Evolutionary conservation across 129 eudicot genomes (phyloP).

Genomic region (Pulicaria dysenterica): DNA sequence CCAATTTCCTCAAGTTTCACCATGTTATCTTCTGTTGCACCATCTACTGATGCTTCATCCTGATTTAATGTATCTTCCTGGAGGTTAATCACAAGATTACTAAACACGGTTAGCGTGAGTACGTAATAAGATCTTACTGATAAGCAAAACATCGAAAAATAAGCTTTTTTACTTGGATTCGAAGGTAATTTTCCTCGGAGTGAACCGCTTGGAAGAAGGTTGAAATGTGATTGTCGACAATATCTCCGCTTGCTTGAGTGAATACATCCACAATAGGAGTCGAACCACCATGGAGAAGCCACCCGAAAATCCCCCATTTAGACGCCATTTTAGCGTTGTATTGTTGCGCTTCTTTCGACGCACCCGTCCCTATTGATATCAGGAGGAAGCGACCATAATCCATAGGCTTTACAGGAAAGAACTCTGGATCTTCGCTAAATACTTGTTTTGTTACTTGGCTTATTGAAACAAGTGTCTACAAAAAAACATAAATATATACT

Average conservation of each 20-base stretch:
- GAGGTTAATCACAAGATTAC: neutral
- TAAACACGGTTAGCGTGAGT: neutral
- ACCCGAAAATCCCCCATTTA: constrained; percentile 57
- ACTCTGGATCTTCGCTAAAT: constrained; percentile 30
- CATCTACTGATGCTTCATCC: constrained; percentile 33
- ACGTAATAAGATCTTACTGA: too few relatives aligned
- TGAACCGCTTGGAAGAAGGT: constrained; percentile 51
- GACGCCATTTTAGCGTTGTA: constrained; percentile 49
- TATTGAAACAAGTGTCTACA: constrained; percentile 59
- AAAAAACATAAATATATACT: neutral
- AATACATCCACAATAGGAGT: constrained; percentile 49
- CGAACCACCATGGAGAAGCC: constrained; percentile 47
- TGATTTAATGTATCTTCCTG: constrained; percentile 65
- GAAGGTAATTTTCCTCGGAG: constrained; percentile 43
- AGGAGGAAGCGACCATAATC: constrained; percentile 52
- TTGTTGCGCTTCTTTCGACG: constrained; percentile 35
- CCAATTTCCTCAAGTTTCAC: constrained; percentile 45
- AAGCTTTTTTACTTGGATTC: constrained; percentile 48
- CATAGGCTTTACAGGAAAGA: constrained; percentile 49
- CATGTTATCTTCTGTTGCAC: constrained; percentile 56
- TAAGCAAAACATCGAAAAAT: neutral
- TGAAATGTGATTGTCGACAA: constrained; percentile 47
- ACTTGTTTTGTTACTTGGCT: constrained; percentile 52
- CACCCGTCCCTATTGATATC: constrained; percentile 57
- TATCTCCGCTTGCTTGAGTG: constrained; percentile 55